These are phyloP conservation scores for Parastagonospora avenae DNA, from an alignment of 2,329 filamentous ascomycete species.

Conservation along the genomic window DNA sequence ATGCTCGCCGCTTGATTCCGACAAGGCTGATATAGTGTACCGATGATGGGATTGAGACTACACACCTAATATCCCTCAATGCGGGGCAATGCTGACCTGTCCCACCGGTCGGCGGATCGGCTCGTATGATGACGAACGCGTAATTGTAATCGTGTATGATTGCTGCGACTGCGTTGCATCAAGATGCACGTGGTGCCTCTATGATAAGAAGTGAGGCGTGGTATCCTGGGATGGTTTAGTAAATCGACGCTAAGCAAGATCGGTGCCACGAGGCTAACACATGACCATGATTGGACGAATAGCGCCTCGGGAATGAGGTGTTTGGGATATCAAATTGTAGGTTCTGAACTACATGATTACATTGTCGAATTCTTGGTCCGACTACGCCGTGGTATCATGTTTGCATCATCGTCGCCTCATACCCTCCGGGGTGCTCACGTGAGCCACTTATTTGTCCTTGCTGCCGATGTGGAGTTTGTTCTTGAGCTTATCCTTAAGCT, in stretches of 20 bases:
- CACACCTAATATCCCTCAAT: neutral
- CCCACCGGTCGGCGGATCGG: neutral
- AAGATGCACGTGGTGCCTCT: conserved; percentile 22
- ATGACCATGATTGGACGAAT: conserved; percentile 23
- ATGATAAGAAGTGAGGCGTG: conserved; percentile 20
- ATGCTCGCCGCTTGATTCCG: neutral
- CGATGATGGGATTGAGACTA: neutral
- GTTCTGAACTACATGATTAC: conserved; percentile 7
- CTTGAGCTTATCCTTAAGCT: conserved; percentile 69
- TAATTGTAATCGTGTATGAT: neutral
- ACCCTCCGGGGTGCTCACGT: no score
- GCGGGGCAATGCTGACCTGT: neutral
- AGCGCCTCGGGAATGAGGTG: neutral
- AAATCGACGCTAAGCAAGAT: conserved; percentile 19
- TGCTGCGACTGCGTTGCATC: conserved; percentile 4
- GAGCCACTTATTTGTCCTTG: conserved; percentile 34
- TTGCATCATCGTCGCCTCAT: conserved; percentile 12
- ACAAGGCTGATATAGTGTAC: neutral
- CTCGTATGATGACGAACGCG: conserved; percentile 2
- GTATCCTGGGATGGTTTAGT: conserved; percentile 16
- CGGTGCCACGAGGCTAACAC: conserved; percentile 19
- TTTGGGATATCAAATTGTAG: conserved; percentile 4
- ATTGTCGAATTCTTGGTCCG: conserved; percentile 3
- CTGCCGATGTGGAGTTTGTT: conserved; percentile 64
- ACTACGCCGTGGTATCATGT: conserved; percentile 31